phyloP scores from a whole-genome alignment of 2,329 filamentous ascomycete genomes.

The Cladosporium velox region DNA sequence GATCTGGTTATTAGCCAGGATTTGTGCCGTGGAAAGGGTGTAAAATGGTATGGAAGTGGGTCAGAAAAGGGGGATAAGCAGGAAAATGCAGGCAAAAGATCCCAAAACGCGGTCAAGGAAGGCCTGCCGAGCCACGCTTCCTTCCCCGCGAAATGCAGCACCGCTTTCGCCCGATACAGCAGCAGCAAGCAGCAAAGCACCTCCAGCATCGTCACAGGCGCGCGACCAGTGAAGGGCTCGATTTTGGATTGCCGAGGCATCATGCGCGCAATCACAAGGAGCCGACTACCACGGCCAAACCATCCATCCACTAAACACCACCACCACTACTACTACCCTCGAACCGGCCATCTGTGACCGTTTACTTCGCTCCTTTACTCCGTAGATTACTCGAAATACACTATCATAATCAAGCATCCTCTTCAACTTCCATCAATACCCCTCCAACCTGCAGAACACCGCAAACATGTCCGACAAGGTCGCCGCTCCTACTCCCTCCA shows the following conservation, averaged over 20 bases:
- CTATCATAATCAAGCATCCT: neutral
- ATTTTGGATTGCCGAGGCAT: constrained; percentile 11
- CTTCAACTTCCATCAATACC: neutral
- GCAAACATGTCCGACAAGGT: constrained; percentile 29
- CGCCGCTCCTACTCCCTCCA: constrained; percentile 29
- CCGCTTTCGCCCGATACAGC: constrained; percentile 1
- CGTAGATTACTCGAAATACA: neutral
- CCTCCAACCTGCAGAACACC: neutral
- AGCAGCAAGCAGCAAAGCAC: neutral
- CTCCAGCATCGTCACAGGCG: neutral
- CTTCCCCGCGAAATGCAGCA: neutral
- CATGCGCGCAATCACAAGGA: constrained; percentile 15
- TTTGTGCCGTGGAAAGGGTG: constrained; percentile 1
- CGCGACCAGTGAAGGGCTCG: neutral
- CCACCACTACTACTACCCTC: neutral
- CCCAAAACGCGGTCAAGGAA: neutral
- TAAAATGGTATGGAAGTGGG: constrained; percentile 7
- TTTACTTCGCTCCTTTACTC: constrained; percentile 9
- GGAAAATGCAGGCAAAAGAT: constrained; percentile 9
- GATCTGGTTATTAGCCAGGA: constrained; percentile 3
- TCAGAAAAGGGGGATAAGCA: constrained; percentile 19
- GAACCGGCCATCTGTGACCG: neutral
- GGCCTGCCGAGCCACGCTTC: neutral
- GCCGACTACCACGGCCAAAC: constrained; percentile 5
- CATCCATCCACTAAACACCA: neutral